phyloP scores from a whole-genome alignment of 495 filamentous ascomycete genomes.

The Xylaria telfairii region DNA sequence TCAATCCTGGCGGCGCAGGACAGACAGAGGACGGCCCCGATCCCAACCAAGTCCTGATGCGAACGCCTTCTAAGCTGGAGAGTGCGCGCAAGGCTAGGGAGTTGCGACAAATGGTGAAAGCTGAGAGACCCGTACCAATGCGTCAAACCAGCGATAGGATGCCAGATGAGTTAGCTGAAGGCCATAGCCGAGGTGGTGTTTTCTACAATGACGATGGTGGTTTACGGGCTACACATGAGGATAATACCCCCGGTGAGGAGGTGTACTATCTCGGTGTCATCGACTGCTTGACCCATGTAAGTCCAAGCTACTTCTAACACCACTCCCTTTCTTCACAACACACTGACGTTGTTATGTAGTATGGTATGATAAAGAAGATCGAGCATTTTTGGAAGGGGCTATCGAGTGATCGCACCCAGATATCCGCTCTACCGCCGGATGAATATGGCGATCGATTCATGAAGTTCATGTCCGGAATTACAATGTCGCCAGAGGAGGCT shows the following conservation, averaged over 20 bases:
- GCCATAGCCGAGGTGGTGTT: slow-evolving; percentile 54
- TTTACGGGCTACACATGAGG: slow-evolving; percentile 90
- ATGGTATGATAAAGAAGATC: slow-evolving; percentile 83
- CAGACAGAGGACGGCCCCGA: slow-evolving; percentile 57
- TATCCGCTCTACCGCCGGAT: slow-evolving; percentile 91
- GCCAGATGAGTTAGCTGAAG: slow-evolving; percentile 83
- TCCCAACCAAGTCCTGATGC: slow-evolving; percentile 69
- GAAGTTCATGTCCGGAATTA: slow-evolving; percentile 88
- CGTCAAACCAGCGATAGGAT: slow-evolving; percentile 82
- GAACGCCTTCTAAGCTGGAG: slow-evolving; percentile 94
- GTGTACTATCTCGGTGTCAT: slow-evolving; percentile 99
- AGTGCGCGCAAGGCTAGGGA: slow-evolving; percentile 91
- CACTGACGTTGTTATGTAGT: slow-evolving; percentile 54
- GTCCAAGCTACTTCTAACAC: slow-evolving; percentile 38
- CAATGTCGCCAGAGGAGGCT: slow-evolving; percentile 85
- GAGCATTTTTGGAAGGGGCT: slow-evolving; percentile 96
- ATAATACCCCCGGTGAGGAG: slow-evolving; percentile 82
- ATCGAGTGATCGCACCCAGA: slow-evolving; percentile 77
- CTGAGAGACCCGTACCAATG: slow-evolving; percentile 89
- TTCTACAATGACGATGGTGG: slow-evolving; percentile 94
- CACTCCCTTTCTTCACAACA: slow-evolving; percentile 38
- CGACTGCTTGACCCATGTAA: slow-evolving; percentile 93
- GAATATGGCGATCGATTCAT: slow-evolving; percentile 94
- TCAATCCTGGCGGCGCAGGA: slow-evolving; percentile 83
- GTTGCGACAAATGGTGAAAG: slow-evolving; percentile 87